Evolutionary conservation across 2,329 filamentous ascomycete genomes (phyloP).

Genomic region (Colletotrichum sidae): DNA sequence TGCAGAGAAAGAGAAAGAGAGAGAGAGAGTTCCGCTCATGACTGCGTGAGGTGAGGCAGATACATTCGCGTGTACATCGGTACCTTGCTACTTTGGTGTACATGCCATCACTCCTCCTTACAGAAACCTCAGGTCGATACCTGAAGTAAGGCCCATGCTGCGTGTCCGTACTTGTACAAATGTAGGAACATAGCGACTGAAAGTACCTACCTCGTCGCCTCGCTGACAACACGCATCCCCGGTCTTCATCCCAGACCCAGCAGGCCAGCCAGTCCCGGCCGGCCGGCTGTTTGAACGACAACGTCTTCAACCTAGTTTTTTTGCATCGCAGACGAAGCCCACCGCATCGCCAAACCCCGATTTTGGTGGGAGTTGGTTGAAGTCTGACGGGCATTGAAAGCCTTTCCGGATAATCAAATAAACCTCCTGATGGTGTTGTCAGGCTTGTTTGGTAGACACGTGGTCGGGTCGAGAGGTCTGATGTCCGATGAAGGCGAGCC

Average conservation of each 20-base stretch:
- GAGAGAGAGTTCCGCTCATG: too few species aligned
- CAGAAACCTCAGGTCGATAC: background rate
- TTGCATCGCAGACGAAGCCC: background rate
- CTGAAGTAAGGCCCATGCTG: background rate
- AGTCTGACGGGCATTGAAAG: too few species aligned
- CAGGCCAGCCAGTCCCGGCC: conserved; percentile 34
- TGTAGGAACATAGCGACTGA: conserved; percentile 10
- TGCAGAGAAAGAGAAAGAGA: too few species aligned
- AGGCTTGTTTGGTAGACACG: conserved; percentile 13
- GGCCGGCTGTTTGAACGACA: conserved; percentile 34
- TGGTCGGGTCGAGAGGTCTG: conserved; percentile 26
- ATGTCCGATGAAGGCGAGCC: conserved; percentile 28
- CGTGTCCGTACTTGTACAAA: conserved; percentile 4
- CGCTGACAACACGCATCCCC: conserved; percentile 7
- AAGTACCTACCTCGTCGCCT: background rate
- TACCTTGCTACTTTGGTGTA: too few species aligned
- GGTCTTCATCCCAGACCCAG: conserved; percentile 10
- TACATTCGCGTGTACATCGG: too few species aligned
- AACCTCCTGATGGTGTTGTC: too few species aligned
- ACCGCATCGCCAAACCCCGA: too few species aligned
- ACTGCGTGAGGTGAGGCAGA: too few species aligned
- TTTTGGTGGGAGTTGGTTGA: too few species aligned
- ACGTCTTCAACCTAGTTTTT: conserved; percentile 31
- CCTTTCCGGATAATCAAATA: too few species aligned
- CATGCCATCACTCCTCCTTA: too few species aligned